Base-by-base conservation (phyloP, 176 grass and related monocot genomes). In the Saccharum officinarum region DNA sequence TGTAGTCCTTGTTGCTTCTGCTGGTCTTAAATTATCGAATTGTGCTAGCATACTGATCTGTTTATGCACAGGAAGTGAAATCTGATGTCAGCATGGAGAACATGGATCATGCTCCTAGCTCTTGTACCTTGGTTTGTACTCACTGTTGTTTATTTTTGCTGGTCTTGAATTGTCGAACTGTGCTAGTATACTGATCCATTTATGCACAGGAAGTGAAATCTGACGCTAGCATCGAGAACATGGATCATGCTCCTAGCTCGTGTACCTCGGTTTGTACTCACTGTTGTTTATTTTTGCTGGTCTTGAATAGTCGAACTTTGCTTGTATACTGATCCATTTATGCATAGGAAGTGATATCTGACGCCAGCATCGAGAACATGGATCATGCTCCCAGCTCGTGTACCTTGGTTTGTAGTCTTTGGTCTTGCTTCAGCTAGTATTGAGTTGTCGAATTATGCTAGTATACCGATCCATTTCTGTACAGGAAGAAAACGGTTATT, bases 101-200 rank as follows among this genome's bases (percentile, higher is more conserved):
- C 49, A 52, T 52, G 49, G 49, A 52, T 17, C 49, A 52, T 55
- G 52, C 52, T 55, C 52, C 52, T 8, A 55, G 52, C 52, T 22
- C 52, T 23, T 69, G 67, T 69, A 44, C 80, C 30, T 80, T 67
- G 83, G 95, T 98, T 17, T 82, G 91, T 83, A 33, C 41, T 68
- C 30, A 13, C 17, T 71, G 4, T 30, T 88, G 22, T 22, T 70
- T 88, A 20, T 55, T 55, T 8, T 69, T 46, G 15, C 5, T 52
- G 26, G 49, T 16, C 23, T 34, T 25, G 23, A 31, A 68, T 18
- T 13, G 15, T 54, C 3, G 8, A n/a, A 23, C 4, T 22, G 22
- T 42, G 10, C 22, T 44, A 73, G 25, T 39, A 22, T 34, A 60
- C 12, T 61, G 36, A 68, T 64, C 52, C 66, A 23, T 34, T 20